A percentile compares a stretch with the other conserved stretches of the same genome.
These are phyloP conservation scores for Didymella segeticola DNA, from an alignment of 2,329 filamentous ascomycete species.

Conservation along the genomic window DNA sequence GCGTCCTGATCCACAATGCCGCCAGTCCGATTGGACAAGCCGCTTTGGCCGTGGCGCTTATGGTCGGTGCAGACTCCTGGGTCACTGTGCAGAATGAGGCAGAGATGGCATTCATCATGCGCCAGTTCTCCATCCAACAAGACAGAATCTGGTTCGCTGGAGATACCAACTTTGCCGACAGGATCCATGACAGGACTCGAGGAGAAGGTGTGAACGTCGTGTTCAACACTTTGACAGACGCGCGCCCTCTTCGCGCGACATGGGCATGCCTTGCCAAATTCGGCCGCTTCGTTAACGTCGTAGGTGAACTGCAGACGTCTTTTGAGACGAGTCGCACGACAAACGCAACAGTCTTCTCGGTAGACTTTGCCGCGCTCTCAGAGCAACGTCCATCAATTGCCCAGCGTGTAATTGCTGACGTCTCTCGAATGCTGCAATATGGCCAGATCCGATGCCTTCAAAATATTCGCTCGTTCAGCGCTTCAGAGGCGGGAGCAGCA, in stretches of 20 bases:
- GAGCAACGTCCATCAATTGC: constrained; percentile 22
- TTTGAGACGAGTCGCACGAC: constrained; percentile 11
- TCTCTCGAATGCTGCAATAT: constrained; percentile 25
- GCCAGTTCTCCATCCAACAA: constrained; percentile 28
- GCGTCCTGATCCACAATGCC: constrained; percentile 39
- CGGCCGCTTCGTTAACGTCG: constrained; percentile 26
- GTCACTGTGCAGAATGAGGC: constrained; percentile 33
- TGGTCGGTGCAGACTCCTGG: constrained; percentile 30
- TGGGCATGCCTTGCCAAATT: constrained; percentile 54
- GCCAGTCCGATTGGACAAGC: constrained; percentile 40
- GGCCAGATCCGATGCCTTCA: constrained; percentile 21
- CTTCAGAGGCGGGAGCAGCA: constrained; percentile 22
- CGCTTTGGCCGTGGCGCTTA: constrained; percentile 33
- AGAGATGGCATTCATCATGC: constrained; percentile 30
- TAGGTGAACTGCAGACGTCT: not conserved
- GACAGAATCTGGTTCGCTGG: constrained; percentile 42
- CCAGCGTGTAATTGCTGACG: constrained; percentile 23
- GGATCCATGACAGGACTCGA: constrained; percentile 33
- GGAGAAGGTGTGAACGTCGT: constrained; percentile 47
- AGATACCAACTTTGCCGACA: constrained; percentile 32
- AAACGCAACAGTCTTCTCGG: constrained; percentile 23
- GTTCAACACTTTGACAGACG: constrained; percentile 36
- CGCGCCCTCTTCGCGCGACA: constrained; percentile 39
- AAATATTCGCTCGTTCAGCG: constrained; percentile 16
- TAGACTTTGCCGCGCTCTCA: constrained; percentile 20